A percentile compares a stretch with the other conserved stretches of the same genome.
These are phyloP conservation scores for Trichodelitschia bisporula DNA, from an alignment of 495 filamentous ascomycete species.

Conservation along the genomic window DNA sequence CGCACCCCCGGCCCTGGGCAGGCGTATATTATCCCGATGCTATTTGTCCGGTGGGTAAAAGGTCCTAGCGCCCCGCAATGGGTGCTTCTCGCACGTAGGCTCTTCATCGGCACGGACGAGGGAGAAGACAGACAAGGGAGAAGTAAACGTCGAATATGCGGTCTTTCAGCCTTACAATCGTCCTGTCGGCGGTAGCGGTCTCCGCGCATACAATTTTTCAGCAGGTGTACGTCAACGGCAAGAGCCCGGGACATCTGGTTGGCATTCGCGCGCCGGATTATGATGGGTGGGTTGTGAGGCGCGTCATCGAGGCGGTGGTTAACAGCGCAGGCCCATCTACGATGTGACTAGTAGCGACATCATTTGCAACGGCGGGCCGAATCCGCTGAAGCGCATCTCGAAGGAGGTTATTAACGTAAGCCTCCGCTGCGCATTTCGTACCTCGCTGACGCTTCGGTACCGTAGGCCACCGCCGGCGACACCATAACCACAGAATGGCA, in stretches of 20 bases:
- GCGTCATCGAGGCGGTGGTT: background rate
- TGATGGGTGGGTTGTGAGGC: too few species aligned
- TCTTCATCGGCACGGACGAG: too few species aligned
- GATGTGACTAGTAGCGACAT: background rate
- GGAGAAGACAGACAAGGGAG: too few species aligned
- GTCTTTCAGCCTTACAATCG: too few species aligned
- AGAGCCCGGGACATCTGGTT: background rate
- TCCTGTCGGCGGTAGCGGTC: constrained; percentile 4
- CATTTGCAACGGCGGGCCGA: background rate
- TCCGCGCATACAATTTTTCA: constrained; percentile 1
- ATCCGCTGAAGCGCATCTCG: background rate
- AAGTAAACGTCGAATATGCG: too few species aligned
- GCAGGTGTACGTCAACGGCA: background rate
- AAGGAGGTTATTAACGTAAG: background rate
- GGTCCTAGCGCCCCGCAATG: too few species aligned
- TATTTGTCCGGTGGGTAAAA: too few species aligned
- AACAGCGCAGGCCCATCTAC: background rate
- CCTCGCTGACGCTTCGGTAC: too few species aligned
- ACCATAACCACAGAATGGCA: background rate
- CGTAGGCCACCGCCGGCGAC: background rate
- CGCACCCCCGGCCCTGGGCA: too few species aligned
- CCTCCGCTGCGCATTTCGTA: too few species aligned
- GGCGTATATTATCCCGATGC: too few species aligned
- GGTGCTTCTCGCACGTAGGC: too few species aligned
- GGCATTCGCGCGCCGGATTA: background rate